Evolutionary conservation across 768 basidiomycete genomes (phyloP), one percentile per base, ranked within the genome.

Genomic region (Mrakia blollopis): DNA sequence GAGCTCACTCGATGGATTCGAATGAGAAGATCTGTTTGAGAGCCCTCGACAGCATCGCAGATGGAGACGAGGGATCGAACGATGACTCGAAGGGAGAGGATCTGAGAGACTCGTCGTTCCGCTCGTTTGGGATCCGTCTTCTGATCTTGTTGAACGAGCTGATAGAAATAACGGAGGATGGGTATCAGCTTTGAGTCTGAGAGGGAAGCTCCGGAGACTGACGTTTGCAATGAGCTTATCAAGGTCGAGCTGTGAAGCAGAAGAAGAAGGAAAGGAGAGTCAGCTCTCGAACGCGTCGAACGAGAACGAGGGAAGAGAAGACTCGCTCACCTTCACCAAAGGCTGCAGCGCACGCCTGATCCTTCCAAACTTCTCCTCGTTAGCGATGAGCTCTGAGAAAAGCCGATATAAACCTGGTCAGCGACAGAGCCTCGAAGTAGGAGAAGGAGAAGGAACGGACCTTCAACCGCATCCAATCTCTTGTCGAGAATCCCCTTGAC

Each of bases 391-490:
- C 79, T 95, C 93, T 92, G 80, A 28, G 25, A 62, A 10, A 21
- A 11, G 9, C 7, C 2, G 79, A 52, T 37, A 18, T 62, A 41
- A 50, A 60, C n/a, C n/a, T 78, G 18, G 80, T 74, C 74, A 74
- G 70, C 28, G 50, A 71, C 32, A 9, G 78, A 60, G 60, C 67
- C 78, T 78, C 44, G 21, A 4, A 5, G 28, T n/a, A 21, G 39
- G 30, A 50, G 37, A 50, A 39, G n/a, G 21, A 77, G 54, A 39
- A 28, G 23, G 76, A 7, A 61, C 25, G 32, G 35, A 88, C 94
- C 92, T 86, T 93, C 89, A 3, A 97, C 93, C 14, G 89, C 92
- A 78, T 96, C 93, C 25, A 97, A 87, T 16, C 96, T 87, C 0
- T 90, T 90, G 80, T 94, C 89, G 60, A 97, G 52, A 13, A 62